Evolutionary conservation across 139 green algal genomes (phyloP).

Genomic region (Chlorella sp.): DNA sequence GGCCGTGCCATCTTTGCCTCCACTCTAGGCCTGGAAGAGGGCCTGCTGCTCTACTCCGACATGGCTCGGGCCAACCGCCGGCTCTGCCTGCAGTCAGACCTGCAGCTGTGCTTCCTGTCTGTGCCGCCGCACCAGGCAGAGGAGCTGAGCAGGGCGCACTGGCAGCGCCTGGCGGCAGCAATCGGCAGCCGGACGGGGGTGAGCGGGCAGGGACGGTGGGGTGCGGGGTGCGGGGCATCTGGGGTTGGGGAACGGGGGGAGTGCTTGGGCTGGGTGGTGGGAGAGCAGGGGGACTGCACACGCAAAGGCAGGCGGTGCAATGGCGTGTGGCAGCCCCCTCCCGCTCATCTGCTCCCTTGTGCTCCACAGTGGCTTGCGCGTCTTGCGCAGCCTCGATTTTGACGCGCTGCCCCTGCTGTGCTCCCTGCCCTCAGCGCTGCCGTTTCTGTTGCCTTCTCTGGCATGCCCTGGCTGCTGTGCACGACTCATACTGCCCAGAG

Average conservation of each 20-base stretch:
- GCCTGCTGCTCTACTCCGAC: not conserved
- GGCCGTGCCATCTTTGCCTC: constrained; percentile 7
- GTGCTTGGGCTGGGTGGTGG: not conserved
- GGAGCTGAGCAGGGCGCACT: not conserved
- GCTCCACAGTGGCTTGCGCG: too few relatives aligned
- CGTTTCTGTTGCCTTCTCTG: too few relatives aligned
- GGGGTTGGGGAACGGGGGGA: not conserved
- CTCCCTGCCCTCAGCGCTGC: too few relatives aligned
- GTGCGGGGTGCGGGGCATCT: not conserved
- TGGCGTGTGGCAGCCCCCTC: not conserved
- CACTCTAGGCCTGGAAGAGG: not conserved
- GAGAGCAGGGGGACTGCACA: not conserved
- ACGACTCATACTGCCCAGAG: too few relatives aligned
- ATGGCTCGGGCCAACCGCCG: not conserved
- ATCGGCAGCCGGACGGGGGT: not conserved
- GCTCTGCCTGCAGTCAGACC: not conserved
- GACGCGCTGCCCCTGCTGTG: too few relatives aligned
- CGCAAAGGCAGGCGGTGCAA: not conserved
- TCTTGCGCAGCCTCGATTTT: too few relatives aligned
- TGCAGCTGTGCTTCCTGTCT: not conserved
- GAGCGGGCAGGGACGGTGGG: not conserved
- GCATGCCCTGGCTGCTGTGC: too few relatives aligned
- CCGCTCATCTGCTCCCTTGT: not conserved
- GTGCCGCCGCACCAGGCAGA: not conserved
- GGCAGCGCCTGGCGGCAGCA: not conserved